A percentile compares a stretch with the other conserved stretches of the same genome.
phyloP scores from a whole-genome alignment of 352 stramenopile species.

The Globisporangium abappressorium region DNA sequence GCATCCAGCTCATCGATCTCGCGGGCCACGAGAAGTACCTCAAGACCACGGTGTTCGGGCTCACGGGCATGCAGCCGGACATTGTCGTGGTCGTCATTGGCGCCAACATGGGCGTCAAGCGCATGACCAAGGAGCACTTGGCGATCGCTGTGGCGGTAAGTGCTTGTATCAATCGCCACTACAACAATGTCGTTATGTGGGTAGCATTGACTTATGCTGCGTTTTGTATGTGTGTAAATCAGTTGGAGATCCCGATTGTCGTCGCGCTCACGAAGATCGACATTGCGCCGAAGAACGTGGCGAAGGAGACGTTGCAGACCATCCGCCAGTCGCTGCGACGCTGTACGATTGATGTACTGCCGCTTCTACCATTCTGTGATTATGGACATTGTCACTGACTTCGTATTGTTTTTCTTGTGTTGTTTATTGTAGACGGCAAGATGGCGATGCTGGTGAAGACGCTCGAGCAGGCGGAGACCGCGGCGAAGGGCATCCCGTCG shows the following conservation, averaged over 20 bases:
- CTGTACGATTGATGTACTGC: constrained; percentile 30
- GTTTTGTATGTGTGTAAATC: constrained; percentile 6
- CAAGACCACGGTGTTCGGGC: constrained; percentile 99
- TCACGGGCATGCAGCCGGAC: constrained; percentile 96
- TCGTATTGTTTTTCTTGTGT: not conserved
- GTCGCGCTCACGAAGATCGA: constrained; percentile 95
- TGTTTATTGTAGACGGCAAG: constrained; percentile 64
- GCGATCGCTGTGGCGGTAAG: constrained; percentile 87
- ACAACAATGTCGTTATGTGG: not conserved
- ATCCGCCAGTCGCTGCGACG: constrained; percentile 86
- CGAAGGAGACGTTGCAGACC: constrained; percentile 89
- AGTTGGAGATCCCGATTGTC: constrained; percentile 91
- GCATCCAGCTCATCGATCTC: constrained; percentile 87
- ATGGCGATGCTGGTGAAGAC: constrained; percentile 94
- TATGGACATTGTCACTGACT: constrained; percentile 2
- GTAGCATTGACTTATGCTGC: not conserved
- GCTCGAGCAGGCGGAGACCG: constrained; percentile 77
- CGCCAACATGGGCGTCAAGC: constrained; percentile 93
- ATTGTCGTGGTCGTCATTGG: constrained; percentile 94
- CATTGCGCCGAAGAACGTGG: constrained; percentile 91
- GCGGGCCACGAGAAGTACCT: constrained; percentile 98
- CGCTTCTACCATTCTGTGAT: not conserved
- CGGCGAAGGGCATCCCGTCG: constrained; percentile 86
- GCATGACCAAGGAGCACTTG: constrained; percentile 93
- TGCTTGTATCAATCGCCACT: not conserved